phyloP scores from a whole-genome alignment of 2,329 filamentous ascomycete species.

The Mariannaea elegans region DNA sequence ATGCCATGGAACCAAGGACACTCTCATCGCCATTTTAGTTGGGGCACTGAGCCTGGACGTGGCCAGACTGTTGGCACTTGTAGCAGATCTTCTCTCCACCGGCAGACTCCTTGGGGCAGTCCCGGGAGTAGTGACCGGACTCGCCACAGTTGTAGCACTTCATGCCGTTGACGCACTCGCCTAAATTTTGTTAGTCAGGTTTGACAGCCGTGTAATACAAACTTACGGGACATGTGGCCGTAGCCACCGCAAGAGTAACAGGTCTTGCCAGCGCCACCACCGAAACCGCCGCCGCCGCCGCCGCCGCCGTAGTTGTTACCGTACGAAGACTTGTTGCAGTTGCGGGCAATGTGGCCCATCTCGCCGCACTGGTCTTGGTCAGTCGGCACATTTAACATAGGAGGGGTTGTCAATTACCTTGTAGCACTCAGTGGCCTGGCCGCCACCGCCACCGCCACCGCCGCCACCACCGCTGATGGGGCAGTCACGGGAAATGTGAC shows the following conservation, averaged over 20 bases:
- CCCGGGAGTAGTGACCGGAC: slow-evolving; percentile 92
- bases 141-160: slow-evolving; percentile 99
- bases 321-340: slow-evolving; percentile 74
- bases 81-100: slow-evolving; percentile 97
- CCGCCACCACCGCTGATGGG: slow-evolving; percentile 60
- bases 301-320: slow-evolving; percentile 59
- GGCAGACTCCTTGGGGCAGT: slow-evolving; percentile 92
- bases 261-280: slow-evolving; percentile 72
- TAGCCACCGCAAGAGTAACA: slow-evolving; percentile 99
- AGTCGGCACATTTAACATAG: slow-evolving; percentile 6
- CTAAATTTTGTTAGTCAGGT: slow-evolving; percentile 48
- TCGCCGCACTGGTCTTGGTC: slow-evolving; percentile 76
- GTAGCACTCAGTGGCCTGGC: slow-evolving; percentile 81
- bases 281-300: no score
- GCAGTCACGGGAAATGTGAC: slow-evolving; percentile 93
- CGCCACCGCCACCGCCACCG: slow-evolving; percentile 48
- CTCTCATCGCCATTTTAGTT: slow-evolving; percentile 58
- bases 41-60: slow-evolving; percentile 94
- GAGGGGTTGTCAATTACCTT: slow-evolving; percentile 61
- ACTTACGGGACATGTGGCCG: slow-evolving; percentile 90
- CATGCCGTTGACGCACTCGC: slow-evolving; percentile 96
- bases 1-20: slow-evolving; percentile 35
- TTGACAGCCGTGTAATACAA: background rate
- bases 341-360: slow-evolving; percentile 94
- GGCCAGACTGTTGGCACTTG: slow-evolving; percentile 86